These are phyloP conservation scores for Saccharomycopsis fermentans DNA, from an alignment of 805 yeast species.

Conservation along the genomic window DNA sequence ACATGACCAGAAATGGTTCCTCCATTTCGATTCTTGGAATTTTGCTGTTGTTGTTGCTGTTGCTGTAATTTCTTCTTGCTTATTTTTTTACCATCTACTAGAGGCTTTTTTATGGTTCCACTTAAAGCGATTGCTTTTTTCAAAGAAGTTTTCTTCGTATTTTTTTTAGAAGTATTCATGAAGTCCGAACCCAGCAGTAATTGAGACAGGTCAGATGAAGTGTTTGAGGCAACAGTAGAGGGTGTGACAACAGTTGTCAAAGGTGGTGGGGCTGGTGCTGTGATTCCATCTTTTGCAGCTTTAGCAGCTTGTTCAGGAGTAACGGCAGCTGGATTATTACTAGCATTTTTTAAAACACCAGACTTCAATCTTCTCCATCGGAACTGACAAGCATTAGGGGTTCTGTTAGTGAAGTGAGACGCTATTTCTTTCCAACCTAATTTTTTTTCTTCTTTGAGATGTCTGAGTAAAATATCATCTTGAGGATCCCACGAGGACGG, in stretches of 20 bases:
- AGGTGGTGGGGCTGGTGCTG: constrained; percentile 8
- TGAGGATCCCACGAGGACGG: constrained; percentile 59
- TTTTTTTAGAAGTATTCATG: neutral
- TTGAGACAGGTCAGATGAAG: neutral
- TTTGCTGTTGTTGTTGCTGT: neutral
- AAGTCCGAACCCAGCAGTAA: neutral
- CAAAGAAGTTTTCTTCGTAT: neutral
- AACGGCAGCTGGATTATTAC: constrained; percentile 17
- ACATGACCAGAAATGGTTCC: neutral
- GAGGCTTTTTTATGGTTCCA: neutral
- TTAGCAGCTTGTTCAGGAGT: neutral
- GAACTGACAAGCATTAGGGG: constrained; percentile 84
- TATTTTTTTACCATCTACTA: neutral
- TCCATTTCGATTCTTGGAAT: neutral
- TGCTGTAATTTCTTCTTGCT: neutral
- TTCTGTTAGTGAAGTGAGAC: constrained; percentile 64
- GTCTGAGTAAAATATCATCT: constrained; percentile 62
- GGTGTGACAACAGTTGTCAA: neutral
- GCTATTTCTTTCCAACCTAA: constrained; percentile 88
- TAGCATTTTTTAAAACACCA: constrained; percentile 28
- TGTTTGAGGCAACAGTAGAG: neutral
- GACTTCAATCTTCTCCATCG: constrained; percentile 69
- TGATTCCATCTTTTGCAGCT: neutral
- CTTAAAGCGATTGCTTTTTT: neutral
- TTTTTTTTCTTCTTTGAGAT: constrained; percentile 71